These are phyloP conservation scores for Teratosphaeria viscida DNA, from an alignment of 2,329 filamentous ascomycete species.

Conservation along the genomic window DNA sequence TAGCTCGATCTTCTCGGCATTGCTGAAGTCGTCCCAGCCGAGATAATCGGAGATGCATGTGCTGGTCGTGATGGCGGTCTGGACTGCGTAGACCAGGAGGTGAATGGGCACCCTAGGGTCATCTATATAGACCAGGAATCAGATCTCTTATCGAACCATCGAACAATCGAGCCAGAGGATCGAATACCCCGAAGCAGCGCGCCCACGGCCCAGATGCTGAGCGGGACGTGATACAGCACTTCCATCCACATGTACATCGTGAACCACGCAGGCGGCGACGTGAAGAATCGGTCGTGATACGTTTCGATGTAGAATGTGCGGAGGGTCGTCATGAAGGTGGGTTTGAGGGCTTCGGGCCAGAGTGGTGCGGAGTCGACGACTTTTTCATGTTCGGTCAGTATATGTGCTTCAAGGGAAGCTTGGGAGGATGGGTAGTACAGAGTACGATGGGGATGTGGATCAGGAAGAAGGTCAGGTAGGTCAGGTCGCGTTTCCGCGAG, in stretches of 20 bases:
- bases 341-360: constrained; percentile 44
- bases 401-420: background rate
- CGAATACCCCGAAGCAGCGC: constrained; percentile 41
- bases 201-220: constrained; percentile 50
- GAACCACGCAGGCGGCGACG: constrained; percentile 50
- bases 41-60: constrained; percentile 53
- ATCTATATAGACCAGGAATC: constrained; percentile 28
- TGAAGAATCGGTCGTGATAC: constrained; percentile 56
- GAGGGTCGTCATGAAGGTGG: constrained; percentile 39
- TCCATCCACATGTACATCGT: constrained; percentile 48
- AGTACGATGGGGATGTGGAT: constrained; percentile 53
- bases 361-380: constrained; percentile 52
- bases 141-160: background rate
- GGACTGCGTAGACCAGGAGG: constrained; percentile 48
- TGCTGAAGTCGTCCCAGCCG: constrained; percentile 42
- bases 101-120: constrained; percentile 49
- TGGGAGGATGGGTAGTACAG: constrained; percentile 30
- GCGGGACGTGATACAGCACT: constrained; percentile 49
- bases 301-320: constrained; percentile 49
- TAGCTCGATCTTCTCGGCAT: constrained; percentile 39
- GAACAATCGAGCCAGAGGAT: constrained; percentile 5
- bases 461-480: constrained; percentile 51
- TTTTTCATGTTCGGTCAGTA: constrained; percentile 18
- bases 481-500: constrained; percentile 33
- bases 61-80: constrained; percentile 51